Base-by-base conservation (phyloP, 1,139 yeast species). In the Nakaseomyces nivariensis region DNA sequence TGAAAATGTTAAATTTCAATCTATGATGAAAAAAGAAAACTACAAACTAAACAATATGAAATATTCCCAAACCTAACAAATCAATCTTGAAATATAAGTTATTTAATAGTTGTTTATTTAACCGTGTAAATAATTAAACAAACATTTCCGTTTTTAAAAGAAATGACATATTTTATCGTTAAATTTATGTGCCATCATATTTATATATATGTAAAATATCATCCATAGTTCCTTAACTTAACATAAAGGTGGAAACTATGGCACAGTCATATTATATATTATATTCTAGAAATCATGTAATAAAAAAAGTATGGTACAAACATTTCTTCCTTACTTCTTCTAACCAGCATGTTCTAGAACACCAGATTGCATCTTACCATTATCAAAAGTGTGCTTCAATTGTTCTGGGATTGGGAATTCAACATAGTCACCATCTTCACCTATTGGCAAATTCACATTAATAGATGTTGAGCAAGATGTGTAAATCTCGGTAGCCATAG, bases 341-440 rank as follows among this genome's bases (percentile, higher is more conserved):
- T 64, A 79, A 54, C 80, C 81, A 34, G 77, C 73, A 63, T 79
- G 83, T 61, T 79, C 84, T 48, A 80, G 85, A 53, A 81, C 76
- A 46, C 70, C 64, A 48, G 78, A 74, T 37, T 67, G 66, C 50
- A 80, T 60, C 55, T 73, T 71, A 25, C 82, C 82, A 49, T 70
- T 62, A 11, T 59, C 64, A 55, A 77, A 70, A 17, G 71, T 68
- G 67, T 86, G 95, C 60, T 80, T 80, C 68, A 90, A 76, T 70
- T 90, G 97, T 67, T 90, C 97, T 2, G 97, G 96, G 37, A 85
- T 79, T 5, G 96, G 81, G 53, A 81, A 72, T 64, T 90, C 97
- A 49, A 74, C 77, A 67, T 77, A 82, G 59, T 85, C 87, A 48
- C 75, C 82, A 40, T 71, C 75, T 50, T 77, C 85, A 4, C 75